A percentile compares a stretch with the other conserved stretches of the same genome.
Evolutionary conservation across 345 rosid genomes (phyloP).

Genomic region (Litchi chinensis): DNA sequence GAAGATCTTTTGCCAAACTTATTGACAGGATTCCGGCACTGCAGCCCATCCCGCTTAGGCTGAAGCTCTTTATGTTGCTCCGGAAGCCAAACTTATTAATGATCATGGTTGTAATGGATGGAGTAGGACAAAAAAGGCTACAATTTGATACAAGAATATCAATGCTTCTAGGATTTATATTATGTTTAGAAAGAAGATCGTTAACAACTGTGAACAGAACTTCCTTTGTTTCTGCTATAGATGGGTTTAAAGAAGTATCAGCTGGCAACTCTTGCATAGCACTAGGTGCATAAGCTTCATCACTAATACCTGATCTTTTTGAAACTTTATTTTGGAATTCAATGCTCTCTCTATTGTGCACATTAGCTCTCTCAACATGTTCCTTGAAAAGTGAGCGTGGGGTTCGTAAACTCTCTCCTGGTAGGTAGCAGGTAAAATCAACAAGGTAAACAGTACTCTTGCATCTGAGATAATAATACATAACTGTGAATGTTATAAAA

Average conservation of each 20-base stretch:
- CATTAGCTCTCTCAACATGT: conserved; percentile 25
- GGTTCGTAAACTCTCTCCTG: conserved; percentile 44
- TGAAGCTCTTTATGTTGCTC: conserved; percentile 54
- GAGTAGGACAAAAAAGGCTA: conserved; percentile 70
- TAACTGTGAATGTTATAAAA: conserved; percentile 20
- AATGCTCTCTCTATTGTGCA: conserved; percentile 35
- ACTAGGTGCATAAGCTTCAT: conserved; percentile 49
- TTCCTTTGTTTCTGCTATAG: conserved; percentile 46
- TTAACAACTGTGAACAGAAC: conserved; percentile 48
- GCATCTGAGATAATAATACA: conserved; percentile 31
- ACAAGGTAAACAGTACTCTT: conserved; percentile 47
- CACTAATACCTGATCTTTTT: conserved; percentile 63
- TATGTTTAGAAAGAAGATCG: conserved; percentile 54
- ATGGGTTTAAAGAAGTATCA: conserved; percentile 22
- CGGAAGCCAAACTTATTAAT: conserved; percentile 52
- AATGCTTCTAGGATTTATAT: conserved; percentile 47
- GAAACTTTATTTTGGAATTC: conserved; percentile 49
- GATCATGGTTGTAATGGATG: conserved; percentile 58
- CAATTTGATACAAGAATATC: conserved; percentile 74
- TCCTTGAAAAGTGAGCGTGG: conserved; percentile 42
- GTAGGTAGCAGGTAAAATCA: conserved; percentile 57
- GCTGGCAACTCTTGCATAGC: conserved; percentile 49
- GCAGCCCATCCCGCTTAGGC: conserved; percentile 67
- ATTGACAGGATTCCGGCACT: conserved; percentile 59
- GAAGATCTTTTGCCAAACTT: conserved; percentile 54